Base-by-base conservation (phyloP, 139 green algal species). In the Coelastrella sp. region DNA sequence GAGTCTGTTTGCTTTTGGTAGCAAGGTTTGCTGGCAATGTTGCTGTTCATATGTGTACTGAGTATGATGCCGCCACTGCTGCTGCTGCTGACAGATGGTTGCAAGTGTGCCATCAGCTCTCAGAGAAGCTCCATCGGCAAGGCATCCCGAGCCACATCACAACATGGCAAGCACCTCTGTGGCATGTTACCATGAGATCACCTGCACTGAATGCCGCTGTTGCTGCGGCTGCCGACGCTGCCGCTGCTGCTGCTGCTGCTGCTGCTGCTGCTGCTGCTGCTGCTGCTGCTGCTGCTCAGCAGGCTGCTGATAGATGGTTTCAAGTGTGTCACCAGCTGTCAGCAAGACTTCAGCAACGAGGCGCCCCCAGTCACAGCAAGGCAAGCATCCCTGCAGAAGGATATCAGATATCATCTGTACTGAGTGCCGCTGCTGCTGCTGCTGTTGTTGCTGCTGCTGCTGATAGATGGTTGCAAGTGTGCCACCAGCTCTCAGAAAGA, bases 401-500 rank as follows among this genome's bases (percentile, higher is more conserved):
- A 7, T 8, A 23, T 22, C 68, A 76, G 14, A 76, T 13, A 6
- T 76, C 68, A n/a, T 32, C 17, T n/a, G 6, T 8, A 76, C 22
- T 6, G 14, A 23, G 6, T 7, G 17, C 68, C 14, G n/a, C n/a
- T n/a, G 6, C 4, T 32, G 16, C 17, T n/a, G 14, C 16, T 8
- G 17, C 68, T 8, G 16, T n/a, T 13, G 6, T 61, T 23, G 7
- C 78, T 84, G 17, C 17, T 71, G 7, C 76, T 65, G 64, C 13
- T 60, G 68, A 19, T 60, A n/a, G n/a, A 68, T 88, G 83, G 83
- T 23, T 88, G 8, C 58, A 88, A n/a, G n/a, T n/a, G n/a, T n/a
- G n/a, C n/a, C 83, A 88, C 54, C 17, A 20, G 47, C 68, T 88
- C 54, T 58, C 83, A 58, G 65, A n/a, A n/a, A n/a, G n/a, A n/a